Percentiles rank a stretch among this genome's conserved stretches.
Conservation (phyloP, 768 basidiomycete species). For the Tephrocybe rancida region DNA sequence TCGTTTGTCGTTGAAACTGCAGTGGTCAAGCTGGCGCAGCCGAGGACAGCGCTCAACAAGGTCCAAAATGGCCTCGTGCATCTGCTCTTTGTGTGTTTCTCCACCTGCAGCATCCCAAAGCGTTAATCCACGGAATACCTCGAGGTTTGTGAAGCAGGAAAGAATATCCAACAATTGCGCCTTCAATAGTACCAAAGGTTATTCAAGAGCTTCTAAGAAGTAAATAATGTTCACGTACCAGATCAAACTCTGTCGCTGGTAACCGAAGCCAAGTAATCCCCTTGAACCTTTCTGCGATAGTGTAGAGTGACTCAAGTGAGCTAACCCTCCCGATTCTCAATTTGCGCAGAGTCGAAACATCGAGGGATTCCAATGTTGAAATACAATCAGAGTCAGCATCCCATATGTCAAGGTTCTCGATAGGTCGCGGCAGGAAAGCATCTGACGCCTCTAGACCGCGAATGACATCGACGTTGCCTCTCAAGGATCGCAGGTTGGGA, state of each 20-base stretch:
- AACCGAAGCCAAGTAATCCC: conserved; percentile 43
- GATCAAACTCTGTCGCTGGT: conserved; percentile 28
- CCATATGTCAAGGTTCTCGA: conserved; percentile 38
- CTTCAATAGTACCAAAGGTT: conserved; percentile 19
- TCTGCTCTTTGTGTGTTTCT: conserved; percentile 27
- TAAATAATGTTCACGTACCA: conserved; percentile 21
- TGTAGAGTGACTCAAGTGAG: conserved; percentile 28
- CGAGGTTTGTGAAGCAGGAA: conserved; percentile 41
- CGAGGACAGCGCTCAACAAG: conserved; percentile 42
- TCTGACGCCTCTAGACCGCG: conserved; percentile 31
- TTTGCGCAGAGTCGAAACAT: conserved; percentile 29
- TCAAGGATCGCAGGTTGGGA: conserved; percentile 41
- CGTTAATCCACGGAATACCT: conserved; percentile 44
- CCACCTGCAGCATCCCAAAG: conserved; percentile 43
- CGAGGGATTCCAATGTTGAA: conserved; percentile 30
- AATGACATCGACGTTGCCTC: conserved; percentile 34
- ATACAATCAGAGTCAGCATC: conserved; percentile 30
- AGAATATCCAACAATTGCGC: conserved; percentile 43
- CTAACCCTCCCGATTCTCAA: conserved; percentile 34
- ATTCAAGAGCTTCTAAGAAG: neutral
- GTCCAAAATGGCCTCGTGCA: conserved; percentile 44
- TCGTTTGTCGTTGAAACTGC: conserved; percentile 32
- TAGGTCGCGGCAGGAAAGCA: conserved; percentile 23
- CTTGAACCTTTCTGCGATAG: conserved; percentile 37
- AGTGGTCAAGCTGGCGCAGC: conserved; percentile 45